Evolutionary conservation across 2,329 filamentous ascomycete genomes (phyloP), one percentile per base, ranked within the genome.

Genomic region (Fusarium sp.): DNA sequence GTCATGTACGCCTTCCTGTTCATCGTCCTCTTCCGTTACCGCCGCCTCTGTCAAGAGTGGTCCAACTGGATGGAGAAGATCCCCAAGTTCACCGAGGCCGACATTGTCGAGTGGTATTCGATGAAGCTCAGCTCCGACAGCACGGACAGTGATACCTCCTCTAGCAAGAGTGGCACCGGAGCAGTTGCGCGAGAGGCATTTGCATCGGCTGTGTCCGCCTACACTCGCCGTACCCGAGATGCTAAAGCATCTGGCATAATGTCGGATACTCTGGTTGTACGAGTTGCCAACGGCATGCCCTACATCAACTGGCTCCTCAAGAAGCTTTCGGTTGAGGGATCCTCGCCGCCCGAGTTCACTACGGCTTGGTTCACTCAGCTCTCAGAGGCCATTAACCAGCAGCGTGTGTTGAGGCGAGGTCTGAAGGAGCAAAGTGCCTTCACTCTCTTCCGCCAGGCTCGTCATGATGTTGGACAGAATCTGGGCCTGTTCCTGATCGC

Each of bases 361-460:
- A 71, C 64, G 6, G 68, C 64, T 8, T 71, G 67, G 67, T 71
- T 71, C 34, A 71, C 68, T 1, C 58, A 68, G 44, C 53, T 71
- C 10, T 23, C 23, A 9, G 68, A 71, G 27, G 54, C 68, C 2
- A 59, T 25, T 1, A 65, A 63, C 3, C 64, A 67, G 9, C 68
- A 71, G 10, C 49, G 61, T 9, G 60, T 64, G 1, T 6, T 71
- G 8, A 61, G 60, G 9, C 56, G 68, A 2, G 68, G 68, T 2
- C 53, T 71, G 2, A 71, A 70, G 16, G 64, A 71, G 10, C 68
- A 71, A 25, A 68, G 57, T 11, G 33, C 36, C 4, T 71, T 71
- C 4, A 65, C 66, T 0, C 33, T 71, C 0, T 71, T 70, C 34
- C 68, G 68, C 10, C 59, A 68, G 10, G 68, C 68, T 6, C 54